Evolutionary conservation across 1,284 basidiomycete genomes (phyloP).

Genomic region (Boletus mariae): DNA sequence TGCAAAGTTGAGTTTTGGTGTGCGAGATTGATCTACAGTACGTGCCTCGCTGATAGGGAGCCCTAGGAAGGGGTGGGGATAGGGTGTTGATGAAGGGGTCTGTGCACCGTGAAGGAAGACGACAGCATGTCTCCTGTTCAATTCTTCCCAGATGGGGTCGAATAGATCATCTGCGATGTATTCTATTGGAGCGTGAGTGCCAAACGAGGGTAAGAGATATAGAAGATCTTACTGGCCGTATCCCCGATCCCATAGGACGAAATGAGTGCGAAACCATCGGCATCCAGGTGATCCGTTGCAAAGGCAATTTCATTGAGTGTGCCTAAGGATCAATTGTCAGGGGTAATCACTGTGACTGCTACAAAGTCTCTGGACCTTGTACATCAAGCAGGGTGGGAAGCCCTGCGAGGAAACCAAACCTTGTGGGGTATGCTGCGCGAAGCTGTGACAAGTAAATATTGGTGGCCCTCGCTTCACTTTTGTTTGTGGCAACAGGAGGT

Average conservation of each 20-base stretch:
- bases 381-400: conserved; percentile 58
- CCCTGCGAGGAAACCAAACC: conserved; percentile 66
- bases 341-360: conserved; percentile 2
- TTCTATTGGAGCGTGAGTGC: conserved; percentile 36
- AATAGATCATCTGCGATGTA: conserved; percentile 63
- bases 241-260: conserved; percentile 57
- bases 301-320: conserved; percentile 54
- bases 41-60: conserved; percentile 64
- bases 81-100: conserved; percentile 57
- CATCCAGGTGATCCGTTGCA: conserved; percentile 53
- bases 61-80: conserved; percentile 57
- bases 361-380: conserved; percentile 41
- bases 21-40: conserved; percentile 13
- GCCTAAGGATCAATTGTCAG: conserved; percentile 35
- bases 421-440: conserved; percentile 43
- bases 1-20: conserved; percentile 16
- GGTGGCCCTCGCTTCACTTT: conserved; percentile 40
- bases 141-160: conserved; percentile 63
- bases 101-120: conserved; percentile 72
- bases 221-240: conserved; percentile 38
- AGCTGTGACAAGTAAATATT: conserved; percentile 49
- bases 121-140: conserved; percentile 51
- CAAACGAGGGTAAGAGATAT: neutral
- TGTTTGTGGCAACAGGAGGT: conserved; percentile 52
- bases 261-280: conserved; percentile 58